Percentiles rank a stretch among this genome's conserved stretches.
phyloP scores from a whole-genome alignment of 2,329 filamentous ascomycete species.

The Xylariomycetidae sp. region DNA sequence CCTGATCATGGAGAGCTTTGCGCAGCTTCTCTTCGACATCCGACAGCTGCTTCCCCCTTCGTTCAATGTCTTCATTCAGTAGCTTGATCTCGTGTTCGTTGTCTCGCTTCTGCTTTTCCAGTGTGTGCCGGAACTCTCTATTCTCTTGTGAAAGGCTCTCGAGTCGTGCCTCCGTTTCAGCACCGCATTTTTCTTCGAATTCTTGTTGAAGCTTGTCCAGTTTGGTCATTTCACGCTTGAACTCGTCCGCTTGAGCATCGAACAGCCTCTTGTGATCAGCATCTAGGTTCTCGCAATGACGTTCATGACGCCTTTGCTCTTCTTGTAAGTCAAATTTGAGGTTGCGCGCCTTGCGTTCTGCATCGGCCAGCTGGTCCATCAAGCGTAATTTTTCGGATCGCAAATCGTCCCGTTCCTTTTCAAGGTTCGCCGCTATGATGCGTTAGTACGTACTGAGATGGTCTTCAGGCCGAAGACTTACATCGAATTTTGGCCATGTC shows the following conservation, averaged over 20 bases:
- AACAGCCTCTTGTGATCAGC: constrained; percentile 43
- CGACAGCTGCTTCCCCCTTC: constrained; percentile 48
- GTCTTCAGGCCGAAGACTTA: constrained; percentile 37
- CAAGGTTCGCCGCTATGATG: constrained; percentile 41
- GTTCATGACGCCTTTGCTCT: constrained; percentile 34
- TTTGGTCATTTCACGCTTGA: constrained; percentile 43
- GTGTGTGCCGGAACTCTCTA: constrained; percentile 54
- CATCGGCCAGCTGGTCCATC: constrained; percentile 63
- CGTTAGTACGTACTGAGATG: constrained; percentile 11
- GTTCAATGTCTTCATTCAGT: constrained; percentile 44
- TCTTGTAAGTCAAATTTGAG: constrained; percentile 37
- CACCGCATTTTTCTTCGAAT: constrained; percentile 32
- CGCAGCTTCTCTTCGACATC: constrained; percentile 40
- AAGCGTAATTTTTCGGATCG: constrained; percentile 45
- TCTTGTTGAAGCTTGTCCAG: constrained; percentile 50
- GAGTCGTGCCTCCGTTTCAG: constrained; percentile 21
- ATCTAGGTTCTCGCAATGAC: constrained; percentile 18
- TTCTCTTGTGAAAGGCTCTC: constrained; percentile 51
- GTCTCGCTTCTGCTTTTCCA: constrained; percentile 47
- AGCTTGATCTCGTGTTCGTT: constrained; percentile 33
- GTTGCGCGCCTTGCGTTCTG: constrained; percentile 47
- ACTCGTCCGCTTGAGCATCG: constrained; percentile 49
- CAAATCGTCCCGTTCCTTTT: constrained; percentile 42
- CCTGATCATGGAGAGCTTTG: constrained; percentile 16
- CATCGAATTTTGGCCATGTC: constrained; percentile 70